Evolutionary conservation across 805 yeast species (phyloP).

Genomic region (Yarrowia bubula): DNA sequence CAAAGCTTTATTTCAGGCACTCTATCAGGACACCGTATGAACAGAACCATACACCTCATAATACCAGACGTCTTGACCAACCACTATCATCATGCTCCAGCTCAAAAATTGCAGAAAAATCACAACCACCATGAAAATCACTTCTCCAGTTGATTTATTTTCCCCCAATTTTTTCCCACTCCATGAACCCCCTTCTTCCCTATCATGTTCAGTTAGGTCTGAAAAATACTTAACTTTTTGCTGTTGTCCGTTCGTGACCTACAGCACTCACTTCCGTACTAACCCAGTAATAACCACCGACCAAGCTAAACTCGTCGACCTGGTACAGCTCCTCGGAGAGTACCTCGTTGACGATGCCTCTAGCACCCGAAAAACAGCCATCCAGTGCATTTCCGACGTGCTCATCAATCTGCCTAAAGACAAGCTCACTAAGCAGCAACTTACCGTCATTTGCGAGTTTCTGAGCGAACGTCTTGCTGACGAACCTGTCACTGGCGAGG

Average conservation of each 20-base stretch:
- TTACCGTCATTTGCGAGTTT: constrained; percentile 47
- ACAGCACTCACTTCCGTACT: neutral
- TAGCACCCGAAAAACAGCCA: constrained; percentile 47
- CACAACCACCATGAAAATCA: too few species aligned
- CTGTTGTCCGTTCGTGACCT: neutral
- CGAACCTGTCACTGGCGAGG: constrained; percentile 50
- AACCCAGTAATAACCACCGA: constrained; percentile 33
- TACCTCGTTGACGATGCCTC: constrained; percentile 60
- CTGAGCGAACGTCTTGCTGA: constrained; percentile 68
- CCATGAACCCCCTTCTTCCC: too few species aligned
- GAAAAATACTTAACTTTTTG: too few species aligned
- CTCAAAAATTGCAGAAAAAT: too few species aligned
- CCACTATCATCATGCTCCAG: too few species aligned
- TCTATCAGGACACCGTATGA: too few species aligned
- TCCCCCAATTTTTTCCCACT: too few species aligned
- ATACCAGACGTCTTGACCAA: too few species aligned
- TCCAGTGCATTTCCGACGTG: constrained; percentile 44
- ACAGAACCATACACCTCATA: too few species aligned
- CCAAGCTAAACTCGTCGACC: constrained; percentile 46
- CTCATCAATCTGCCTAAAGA: constrained; percentile 38
- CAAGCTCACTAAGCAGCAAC: constrained; percentile 41
- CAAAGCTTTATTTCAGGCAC: too few species aligned
- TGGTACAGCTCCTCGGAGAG: constrained; percentile 61
- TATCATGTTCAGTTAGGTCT: too few species aligned
- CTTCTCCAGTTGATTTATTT: too few species aligned